Evolutionary conservation across 169 alveolate genomes (phyloP).

Genomic region (Plasmodium adleri): DNA sequence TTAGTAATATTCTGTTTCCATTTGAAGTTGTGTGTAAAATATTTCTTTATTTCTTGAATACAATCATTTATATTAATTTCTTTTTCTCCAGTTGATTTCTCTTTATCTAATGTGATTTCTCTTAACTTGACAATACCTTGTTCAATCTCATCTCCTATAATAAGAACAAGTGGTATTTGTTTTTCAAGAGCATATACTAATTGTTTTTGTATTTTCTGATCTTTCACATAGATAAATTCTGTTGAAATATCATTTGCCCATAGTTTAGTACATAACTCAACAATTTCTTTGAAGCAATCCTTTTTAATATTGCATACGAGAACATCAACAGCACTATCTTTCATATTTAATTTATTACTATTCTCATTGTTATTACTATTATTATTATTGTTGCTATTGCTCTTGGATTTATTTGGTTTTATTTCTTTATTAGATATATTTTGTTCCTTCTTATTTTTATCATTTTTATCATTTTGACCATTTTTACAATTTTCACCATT

Average conservation of each 20-base stretch:
- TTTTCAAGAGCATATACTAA: slow-evolving; percentile 89
- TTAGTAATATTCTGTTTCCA: slow-evolving; percentile 56
- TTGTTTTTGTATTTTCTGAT: slow-evolving; percentile 86
- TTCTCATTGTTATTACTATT: background rate
- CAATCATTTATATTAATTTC: slow-evolving; percentile 48
- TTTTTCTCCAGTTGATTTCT: slow-evolving; percentile 51
- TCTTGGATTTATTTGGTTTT: background rate
- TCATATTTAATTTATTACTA: slow-evolving; percentile 78
- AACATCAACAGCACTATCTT: slow-evolving; percentile 83
- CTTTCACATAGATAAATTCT: slow-evolving; percentile 79
- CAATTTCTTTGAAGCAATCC: slow-evolving; percentile 75
- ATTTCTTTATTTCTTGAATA: slow-evolving; percentile 54
- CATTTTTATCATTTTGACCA: slow-evolving; percentile 7
- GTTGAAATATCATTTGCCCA: slow-evolving; percentile 83
- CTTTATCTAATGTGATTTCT: slow-evolving; percentile 58
- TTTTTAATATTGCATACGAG: slow-evolving; percentile 60
- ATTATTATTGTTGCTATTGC: slow-evolving; percentile 1
- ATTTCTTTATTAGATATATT: slow-evolving; percentile 1
- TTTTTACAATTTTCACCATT: slow-evolving; percentile 25
- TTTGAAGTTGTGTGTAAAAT: slow-evolving; percentile 19
- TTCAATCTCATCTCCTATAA: slow-evolving; percentile 78
- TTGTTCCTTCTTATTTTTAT: too few relatives aligned
- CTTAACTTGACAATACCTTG: slow-evolving; percentile 57
- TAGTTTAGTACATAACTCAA: slow-evolving; percentile 78
- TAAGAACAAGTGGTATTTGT: slow-evolving; percentile 77